phyloP scores from a whole-genome alignment of 164 flowering plant species.

The Aristolochia fimbriata region DNA sequence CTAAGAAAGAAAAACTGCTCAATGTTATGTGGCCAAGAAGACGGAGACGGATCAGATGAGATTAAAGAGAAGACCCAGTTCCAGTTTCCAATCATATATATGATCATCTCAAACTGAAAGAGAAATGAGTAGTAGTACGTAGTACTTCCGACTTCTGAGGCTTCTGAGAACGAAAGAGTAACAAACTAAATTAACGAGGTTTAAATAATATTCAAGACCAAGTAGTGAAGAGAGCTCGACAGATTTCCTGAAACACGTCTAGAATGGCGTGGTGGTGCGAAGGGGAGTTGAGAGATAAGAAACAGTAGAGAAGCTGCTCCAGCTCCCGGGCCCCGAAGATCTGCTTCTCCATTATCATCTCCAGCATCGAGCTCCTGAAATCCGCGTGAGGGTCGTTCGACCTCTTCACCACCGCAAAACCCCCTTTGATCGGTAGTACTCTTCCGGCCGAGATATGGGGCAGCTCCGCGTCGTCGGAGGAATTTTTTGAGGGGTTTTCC shows the following conservation, averaged over 20 bases:
- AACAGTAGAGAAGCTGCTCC: constrained; percentile 56
- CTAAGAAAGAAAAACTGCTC: too few species aligned
- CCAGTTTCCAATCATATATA: too few species aligned
- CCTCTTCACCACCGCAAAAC: constrained; percentile 62
- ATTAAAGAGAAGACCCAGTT: too few species aligned
- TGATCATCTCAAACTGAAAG: too few species aligned
- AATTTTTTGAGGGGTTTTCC: too few species aligned
- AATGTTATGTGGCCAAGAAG: too few species aligned
- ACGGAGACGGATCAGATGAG: too few species aligned
- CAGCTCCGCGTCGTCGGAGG: too few species aligned
- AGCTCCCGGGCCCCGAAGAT: constrained; percentile 45
- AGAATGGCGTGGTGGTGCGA: constrained; percentile 53
- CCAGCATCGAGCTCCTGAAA: constrained; percentile 76
- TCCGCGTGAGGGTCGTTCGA: constrained; percentile 61
- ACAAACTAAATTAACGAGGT: too few species aligned
- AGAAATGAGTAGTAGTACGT: background rate
- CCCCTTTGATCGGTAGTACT: constrained; percentile 24
- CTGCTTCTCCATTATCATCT: constrained; percentile 72
- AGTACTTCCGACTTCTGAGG: too few species aligned
- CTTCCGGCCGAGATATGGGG: too few species aligned
- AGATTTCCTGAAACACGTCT: constrained; percentile 66
- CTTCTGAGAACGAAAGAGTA: too few species aligned
- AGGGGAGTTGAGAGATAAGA: constrained; percentile 52
- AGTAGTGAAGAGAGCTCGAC: constrained; percentile 47
- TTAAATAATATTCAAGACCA: constrained; percentile 5